Conservation (phyloP, 345 rosid species). For the Eucalyptus fibrosa region DNA sequence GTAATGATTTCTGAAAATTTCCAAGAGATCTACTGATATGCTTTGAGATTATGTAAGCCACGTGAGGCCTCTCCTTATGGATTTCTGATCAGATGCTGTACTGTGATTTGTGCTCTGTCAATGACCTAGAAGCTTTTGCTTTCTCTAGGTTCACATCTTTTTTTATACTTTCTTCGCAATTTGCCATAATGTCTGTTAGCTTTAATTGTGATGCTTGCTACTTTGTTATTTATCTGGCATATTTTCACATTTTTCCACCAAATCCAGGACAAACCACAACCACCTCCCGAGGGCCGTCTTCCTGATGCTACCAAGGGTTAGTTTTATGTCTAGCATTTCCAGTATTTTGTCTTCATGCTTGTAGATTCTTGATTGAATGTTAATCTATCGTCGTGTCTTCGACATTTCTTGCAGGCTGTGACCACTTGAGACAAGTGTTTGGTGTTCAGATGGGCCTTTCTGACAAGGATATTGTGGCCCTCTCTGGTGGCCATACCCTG, state of each 20-base stretch:
- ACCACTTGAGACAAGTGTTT: constrained; percentile 76
- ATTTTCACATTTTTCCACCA: background rate
- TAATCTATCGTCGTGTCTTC: background rate
- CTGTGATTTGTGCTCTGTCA: background rate
- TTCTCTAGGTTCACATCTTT: background rate
- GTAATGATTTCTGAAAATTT: background rate
- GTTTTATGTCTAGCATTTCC: background rate
- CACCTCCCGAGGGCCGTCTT: constrained; percentile 95
- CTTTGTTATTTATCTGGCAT: background rate
- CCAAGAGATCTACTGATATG: background rate
- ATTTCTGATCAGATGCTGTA: background rate
- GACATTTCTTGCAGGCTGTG: constrained; percentile 26
- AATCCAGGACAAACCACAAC: constrained; percentile 70
- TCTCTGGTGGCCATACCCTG: constrained; percentile 96
- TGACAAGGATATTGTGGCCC: constrained; percentile 82
- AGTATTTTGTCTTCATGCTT: background rate
- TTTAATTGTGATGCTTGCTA: background rate
- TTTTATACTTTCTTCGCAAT: background rate
- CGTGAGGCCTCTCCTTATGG: background rate
- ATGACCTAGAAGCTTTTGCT: background rate
- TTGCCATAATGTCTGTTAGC: background rate
- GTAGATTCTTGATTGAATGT: background rate
- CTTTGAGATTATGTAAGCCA: background rate
- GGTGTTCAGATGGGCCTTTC: constrained; percentile 67
- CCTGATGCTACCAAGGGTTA: constrained; percentile 85